Evolutionary conservation across 2,329 filamentous ascomycete genomes (phyloP).

Genomic region (Beauveria rudraprayagi): DNA sequence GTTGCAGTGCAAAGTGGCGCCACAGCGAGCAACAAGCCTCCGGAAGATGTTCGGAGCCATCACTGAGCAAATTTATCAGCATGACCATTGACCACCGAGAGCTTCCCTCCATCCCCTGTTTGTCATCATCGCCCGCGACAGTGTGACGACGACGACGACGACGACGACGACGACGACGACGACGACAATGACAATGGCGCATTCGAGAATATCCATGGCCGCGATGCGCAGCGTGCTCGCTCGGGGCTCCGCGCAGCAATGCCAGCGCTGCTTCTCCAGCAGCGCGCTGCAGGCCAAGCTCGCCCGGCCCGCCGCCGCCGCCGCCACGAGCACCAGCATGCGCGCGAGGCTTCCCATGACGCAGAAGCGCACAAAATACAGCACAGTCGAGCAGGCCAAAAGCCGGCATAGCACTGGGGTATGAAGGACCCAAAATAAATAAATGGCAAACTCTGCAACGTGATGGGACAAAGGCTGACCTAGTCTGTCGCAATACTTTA

Average conservation of each 20-base stretch:
- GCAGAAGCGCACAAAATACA: constrained; percentile 35
- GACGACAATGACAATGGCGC: constrained; percentile 35
- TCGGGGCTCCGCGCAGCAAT: constrained; percentile 27
- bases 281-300: constrained; percentile 26
- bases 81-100: background rate
- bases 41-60: constrained; percentile 10
- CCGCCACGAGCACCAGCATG: constrained; percentile 18
- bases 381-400: constrained; percentile 52
- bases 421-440: constrained; percentile 19
- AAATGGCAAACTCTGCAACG: too few relatives aligned
- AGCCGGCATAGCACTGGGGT: constrained; percentile 50
- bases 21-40: background rate
- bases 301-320: constrained; percentile 26
- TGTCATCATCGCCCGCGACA: background rate
- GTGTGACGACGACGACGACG: background rate
- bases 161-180: constrained; percentile 10
- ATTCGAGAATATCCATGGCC: constrained; percentile 27
- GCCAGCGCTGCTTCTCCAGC: constrained; percentile 35
- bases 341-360: constrained; percentile 27
- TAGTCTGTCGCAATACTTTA: constrained; percentile 23
- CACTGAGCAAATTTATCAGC: constrained; percentile 8
- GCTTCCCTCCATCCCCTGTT: background rate
- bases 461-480: constrained; percentile 12
- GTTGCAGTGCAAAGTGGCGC: constrained; percentile 1
- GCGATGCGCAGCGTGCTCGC: constrained; percentile 26